Base-by-base conservation (phyloP, 768 basidiomycete genomes). In the Boletellus ananas region DNA sequence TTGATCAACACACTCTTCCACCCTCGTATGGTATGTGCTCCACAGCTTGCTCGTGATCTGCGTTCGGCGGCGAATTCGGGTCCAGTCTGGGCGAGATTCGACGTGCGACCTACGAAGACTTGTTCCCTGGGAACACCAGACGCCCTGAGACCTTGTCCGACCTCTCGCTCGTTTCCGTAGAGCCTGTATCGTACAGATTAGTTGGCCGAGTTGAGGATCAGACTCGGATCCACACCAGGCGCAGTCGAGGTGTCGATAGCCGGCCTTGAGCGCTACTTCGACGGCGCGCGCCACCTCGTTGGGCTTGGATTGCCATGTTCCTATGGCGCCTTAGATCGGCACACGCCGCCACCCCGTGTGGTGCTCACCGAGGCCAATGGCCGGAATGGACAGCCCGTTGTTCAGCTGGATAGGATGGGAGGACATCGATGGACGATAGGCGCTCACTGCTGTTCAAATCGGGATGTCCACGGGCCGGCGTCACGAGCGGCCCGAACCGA, bases 221-320 rank as follows among this genome's bases (percentile, higher is more conserved):
- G 23, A 25, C 31, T 10, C 21, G 51, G 14, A 27, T 23, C 16
- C 6, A 38, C 21, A 75, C 75, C 72, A 73, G 33, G 87, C 87
- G 64, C 83, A 87, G 67, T 86, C 86, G 55, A 85, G 82, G 63
- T 83, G 90, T 66, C 78, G 77, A 71, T 91, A 92, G 11, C 90
- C 90, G 49, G 80, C 79, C 55, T 83, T 85, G 54, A 94, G 68
- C 1, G 90, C 90, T 57, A 79, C 77, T 48, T 77, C 75, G 23
- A 94, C 92, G 3, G 92, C 92, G 35, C 71, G 56, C 12, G 72
- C 70, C 31, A 89, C 90, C 55, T 90, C 83, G 43, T 85, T 84
- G 3, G 85, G 74, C 56, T 81, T 78, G 37, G 85, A 83, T 67
- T 88, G 84, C 88, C 88, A 92, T 14, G 91, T 92, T 14, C 89